Conservation (phyloP, 257 asterid species). For the Nicotiana paniculata region DNA sequence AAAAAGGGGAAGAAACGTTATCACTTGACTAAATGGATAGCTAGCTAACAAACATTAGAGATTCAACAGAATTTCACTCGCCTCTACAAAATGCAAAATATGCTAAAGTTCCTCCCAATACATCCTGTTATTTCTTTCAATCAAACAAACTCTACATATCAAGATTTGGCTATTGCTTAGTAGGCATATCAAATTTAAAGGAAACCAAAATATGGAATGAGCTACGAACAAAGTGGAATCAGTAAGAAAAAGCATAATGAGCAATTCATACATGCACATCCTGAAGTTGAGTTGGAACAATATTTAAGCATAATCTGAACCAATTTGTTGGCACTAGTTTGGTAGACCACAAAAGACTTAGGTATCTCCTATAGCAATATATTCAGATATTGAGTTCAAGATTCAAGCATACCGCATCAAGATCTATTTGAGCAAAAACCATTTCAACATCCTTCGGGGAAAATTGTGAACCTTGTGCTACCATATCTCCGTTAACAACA, state of each 20-base stretch:
- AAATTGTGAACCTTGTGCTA: constrained; percentile 93
- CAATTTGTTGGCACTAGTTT: neutral
- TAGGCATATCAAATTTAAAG: neutral
- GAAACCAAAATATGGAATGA: neutral
- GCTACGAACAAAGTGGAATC: neutral
- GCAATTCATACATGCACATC: neutral
- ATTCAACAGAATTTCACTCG: neutral
- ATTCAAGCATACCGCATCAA: constrained; percentile 71
- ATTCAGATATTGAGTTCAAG: neutral
- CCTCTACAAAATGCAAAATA: neutral
- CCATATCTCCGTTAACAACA: constrained; percentile 89
- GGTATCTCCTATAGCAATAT: neutral
- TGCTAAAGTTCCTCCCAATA: neutral
- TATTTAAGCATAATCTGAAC: neutral
- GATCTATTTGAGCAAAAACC: constrained; percentile 89
- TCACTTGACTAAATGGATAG: neutral
- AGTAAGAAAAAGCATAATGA: neutral
- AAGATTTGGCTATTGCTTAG: neutral
- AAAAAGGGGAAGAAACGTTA: constrained; percentile 8
- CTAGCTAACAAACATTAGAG: neutral
- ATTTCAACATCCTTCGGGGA: constrained; percentile 89
- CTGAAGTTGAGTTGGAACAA: neutral
- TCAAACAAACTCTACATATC: neutral
- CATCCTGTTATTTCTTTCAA: neutral
- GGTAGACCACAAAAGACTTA: neutral